Evolutionary conservation across 192 early-diverging fungal genomes (phyloP).

Genomic region (Pilaira anomala): DNA sequence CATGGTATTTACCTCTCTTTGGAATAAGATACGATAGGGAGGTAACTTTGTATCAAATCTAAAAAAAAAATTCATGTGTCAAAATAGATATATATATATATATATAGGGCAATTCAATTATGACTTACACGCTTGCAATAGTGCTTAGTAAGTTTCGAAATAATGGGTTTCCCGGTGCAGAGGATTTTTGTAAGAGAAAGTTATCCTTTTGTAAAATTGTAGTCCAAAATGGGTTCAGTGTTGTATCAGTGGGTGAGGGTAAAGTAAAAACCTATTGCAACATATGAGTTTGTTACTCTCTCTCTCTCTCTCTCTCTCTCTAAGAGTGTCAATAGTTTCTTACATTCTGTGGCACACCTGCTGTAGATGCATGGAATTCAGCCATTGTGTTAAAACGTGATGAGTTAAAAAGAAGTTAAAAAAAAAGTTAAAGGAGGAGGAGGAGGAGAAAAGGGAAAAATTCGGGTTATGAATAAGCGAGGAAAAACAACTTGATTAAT

Average conservation of each 20-base stretch:
- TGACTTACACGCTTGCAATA: conserved; percentile 86
- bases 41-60: conserved; percentile 92
- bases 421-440: too few relatives aligned
- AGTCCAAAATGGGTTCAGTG: conserved; percentile 65
- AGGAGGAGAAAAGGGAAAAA: too few relatives aligned
- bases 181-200: conserved; percentile 71
- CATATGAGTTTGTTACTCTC: neutral
- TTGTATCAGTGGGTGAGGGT: conserved; percentile 48
- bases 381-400: too few relatives aligned
- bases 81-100: neutral
- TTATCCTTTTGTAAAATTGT: conserved; percentile 57
- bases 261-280: conserved; percentile 43
- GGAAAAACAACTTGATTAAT: too few relatives aligned
- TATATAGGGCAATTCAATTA: too few relatives aligned
- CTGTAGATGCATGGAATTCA: too few relatives aligned
- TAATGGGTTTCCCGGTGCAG: conserved; percentile 54
- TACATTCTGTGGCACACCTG: conserved; percentile 6
- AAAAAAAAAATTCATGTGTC: neutral
- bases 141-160: conserved; percentile 76
- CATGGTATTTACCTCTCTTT: conserved; percentile 49
- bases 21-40: conserved; percentile 84
- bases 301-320: neutral
- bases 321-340: neutral
- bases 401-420: too few relatives aligned
- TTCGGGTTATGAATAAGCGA: too few relatives aligned